Evolutionary conservation across 371 early-diverging fungal genomes (phyloP), one percentile per base, ranked within the genome.

Genomic region (Syncephalastrum racemosum): DNA sequence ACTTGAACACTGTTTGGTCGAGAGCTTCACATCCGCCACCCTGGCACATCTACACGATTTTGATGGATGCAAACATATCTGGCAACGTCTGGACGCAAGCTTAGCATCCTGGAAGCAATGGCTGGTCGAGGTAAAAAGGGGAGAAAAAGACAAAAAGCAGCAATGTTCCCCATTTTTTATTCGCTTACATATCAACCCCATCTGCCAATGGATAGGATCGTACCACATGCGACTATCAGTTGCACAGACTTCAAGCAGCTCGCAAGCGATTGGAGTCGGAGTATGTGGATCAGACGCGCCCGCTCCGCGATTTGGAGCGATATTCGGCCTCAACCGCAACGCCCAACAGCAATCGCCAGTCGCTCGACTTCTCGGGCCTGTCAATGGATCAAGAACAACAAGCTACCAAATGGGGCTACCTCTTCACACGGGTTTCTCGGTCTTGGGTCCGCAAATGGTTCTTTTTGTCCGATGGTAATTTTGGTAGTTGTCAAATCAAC

Each of bases 401-500:
- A 36, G 49, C 52, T 46, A 40, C 50, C 16, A 76, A 68, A 50
- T 72, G 73, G 77, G 77, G 77, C 8, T 76, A 76, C 55, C 46
- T 76, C 12, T 70, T 67, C 57, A 60, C 68, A 10, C 60, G 68
- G 46, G 65, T 64, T 13, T 54, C 71, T 2, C 67, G 75, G 15
- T 66, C 68, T 20, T 82, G 86, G 84, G 47, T 55, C 10, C 73
- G 82, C 22, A 70, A 81, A 16, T 86, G 81, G 68, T 89, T 82
- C 62, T 84, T 84, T 58, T 69, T 84, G 49, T 74, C 77, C 51
- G 80, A 82, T 42, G 83, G 82, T 10, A 79, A 74, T 18, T 84
- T 84, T 60, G 83, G 83, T 15, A 76, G 74, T 10, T 78, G 77
- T 45, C 69, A 69, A 23, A 67, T 79, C 10, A 72, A 73, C 4